Conservation (phyloP, 441 rosid genomes). For the Populus hybrid region DNA sequence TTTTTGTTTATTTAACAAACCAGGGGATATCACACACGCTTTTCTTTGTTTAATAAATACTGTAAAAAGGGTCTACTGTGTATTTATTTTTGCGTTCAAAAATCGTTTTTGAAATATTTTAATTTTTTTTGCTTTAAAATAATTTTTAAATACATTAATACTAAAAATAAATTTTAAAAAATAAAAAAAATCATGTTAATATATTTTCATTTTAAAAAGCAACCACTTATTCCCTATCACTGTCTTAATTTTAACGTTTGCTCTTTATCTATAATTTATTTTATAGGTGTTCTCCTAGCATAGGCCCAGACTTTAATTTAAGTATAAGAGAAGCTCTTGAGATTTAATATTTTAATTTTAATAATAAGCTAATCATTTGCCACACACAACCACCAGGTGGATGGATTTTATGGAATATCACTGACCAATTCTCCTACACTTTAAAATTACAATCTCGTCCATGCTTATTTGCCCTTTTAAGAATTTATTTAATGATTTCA, state of each 20-base stretch:
- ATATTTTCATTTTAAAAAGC: too few species aligned
- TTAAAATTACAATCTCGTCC: background rate
- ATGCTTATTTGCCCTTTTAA: too few species aligned
- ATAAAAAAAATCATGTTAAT: too few species aligned
- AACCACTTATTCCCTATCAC: too few species aligned
- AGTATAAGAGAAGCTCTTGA: background rate
- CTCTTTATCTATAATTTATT: slow-evolving; percentile 5
- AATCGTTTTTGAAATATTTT: too few species aligned
- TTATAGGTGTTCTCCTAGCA: background rate
- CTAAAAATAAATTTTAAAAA: too few species aligned
- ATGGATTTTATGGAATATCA: background rate
- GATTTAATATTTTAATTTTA: slow-evolving; percentile 5
- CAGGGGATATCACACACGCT: background rate
- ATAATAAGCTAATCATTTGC: slow-evolving; percentile 9
- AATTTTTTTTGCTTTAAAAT: too few species aligned
- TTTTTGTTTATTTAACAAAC: too few species aligned
- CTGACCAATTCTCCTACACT: background rate
- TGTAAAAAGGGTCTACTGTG: background rate
- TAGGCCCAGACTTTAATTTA: background rate
- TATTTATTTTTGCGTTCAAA: too few species aligned
- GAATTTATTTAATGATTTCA: background rate
- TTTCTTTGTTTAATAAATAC: background rate
- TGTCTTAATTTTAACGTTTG: background rate
- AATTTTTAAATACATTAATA: too few species aligned
- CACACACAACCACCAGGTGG: background rate